Evolutionary conservation across 2,329 filamentous ascomycete genomes (phyloP).

Genomic region (Colletotrichum simmondsii): DNA sequence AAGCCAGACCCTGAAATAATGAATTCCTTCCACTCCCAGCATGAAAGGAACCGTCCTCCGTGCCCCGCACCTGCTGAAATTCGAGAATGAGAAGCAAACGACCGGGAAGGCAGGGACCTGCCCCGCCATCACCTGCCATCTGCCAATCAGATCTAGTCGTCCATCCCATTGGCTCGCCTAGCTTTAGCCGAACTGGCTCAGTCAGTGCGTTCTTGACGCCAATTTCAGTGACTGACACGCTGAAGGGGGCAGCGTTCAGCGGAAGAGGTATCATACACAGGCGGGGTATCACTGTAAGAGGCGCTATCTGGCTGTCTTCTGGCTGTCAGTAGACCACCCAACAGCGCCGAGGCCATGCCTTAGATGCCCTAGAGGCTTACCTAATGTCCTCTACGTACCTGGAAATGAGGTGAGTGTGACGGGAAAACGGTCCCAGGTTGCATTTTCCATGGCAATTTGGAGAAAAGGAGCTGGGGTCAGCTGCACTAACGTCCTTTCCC

Average conservation of each 20-base stretch:
- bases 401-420: neutral
- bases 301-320: neutral
- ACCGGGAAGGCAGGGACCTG: neutral
- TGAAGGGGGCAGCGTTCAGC: neutral
- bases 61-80: slow-evolving; percentile 4
- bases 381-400: neutral
- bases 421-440: neutral
- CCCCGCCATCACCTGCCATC: neutral
- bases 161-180: slow-evolving; percentile 28
- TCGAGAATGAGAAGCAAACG: neutral
- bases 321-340: neutral
- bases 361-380: neutral
- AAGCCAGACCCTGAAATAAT: slow-evolving; percentile 6
- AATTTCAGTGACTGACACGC: neutral
- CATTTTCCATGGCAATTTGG: slow-evolving; percentile 19
- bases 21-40: neutral
- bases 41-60: neutral
- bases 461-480: neutral
- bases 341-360: neutral
- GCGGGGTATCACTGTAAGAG: neutral
- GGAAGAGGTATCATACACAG: neutral
- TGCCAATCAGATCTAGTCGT: neutral
- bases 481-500: neutral
- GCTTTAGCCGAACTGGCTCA: neutral
- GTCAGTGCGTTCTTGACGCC: neutral